Evolutionary conservation across 129 eudicot genomes (phyloP).

Genomic region (Tanacetum coccineum): DNA sequence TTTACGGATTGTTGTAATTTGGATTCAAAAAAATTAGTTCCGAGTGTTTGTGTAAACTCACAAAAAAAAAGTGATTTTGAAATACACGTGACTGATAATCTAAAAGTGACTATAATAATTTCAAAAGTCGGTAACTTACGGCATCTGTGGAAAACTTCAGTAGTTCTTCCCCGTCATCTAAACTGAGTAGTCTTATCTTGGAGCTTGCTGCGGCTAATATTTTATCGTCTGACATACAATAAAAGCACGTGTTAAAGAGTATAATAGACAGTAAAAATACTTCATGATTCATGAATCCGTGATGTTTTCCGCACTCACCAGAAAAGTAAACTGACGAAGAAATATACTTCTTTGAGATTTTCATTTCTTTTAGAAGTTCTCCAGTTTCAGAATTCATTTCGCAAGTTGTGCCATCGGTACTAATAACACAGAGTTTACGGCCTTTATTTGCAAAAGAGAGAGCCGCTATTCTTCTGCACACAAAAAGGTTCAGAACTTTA

Average conservation of each 20-base stretch:
- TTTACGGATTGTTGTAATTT: neutral
- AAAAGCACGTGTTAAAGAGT: slow-evolving; percentile 16
- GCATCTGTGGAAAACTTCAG: slow-evolving; percentile 38
- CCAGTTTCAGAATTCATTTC: slow-evolving; percentile 54
- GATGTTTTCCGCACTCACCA: slow-evolving; percentile 32
- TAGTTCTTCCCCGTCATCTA: slow-evolving; percentile 42
- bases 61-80: too few relatives aligned
- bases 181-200: slow-evolving; percentile 30
- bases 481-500: slow-evolving; percentile 1
- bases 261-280: neutral
- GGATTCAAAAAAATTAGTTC: neutral
- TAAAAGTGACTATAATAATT: neutral
- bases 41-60: neutral
- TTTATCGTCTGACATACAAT: slow-evolving; percentile 39
- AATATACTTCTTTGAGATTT: slow-evolving; percentile 38
- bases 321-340: slow-evolving; percentile 30
- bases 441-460: slow-evolving; percentile 47
- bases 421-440: slow-evolving; percentile 31
- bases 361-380: slow-evolving; percentile 36
- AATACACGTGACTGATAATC: neutral
- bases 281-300: neutral
- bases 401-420: slow-evolving; percentile 37
- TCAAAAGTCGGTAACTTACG: slow-evolving; percentile 22
- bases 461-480: slow-evolving; percentile 45
- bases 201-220: slow-evolving; percentile 40